Conservation (phyloP, 805 yeast species). For the Ogataea sp. region DNA sequence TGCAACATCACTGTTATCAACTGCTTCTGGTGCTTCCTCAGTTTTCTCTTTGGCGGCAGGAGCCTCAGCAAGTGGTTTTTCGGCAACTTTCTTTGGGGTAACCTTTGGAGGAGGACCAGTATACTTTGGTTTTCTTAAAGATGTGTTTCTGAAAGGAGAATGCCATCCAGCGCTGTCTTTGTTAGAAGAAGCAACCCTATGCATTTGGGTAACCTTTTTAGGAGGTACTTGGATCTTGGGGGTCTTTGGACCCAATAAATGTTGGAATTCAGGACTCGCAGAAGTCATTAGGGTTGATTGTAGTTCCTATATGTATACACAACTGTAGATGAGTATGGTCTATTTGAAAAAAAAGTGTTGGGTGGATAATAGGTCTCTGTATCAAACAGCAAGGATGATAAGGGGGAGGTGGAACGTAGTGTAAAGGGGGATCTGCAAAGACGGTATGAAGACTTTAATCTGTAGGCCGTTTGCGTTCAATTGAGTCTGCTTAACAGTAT, state of each 20-base stretch:
- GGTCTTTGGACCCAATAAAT: slow-evolving; percentile 7
- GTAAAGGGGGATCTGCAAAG: no score
- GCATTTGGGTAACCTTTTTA: slow-evolving; percentile 12
- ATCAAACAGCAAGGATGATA: no score
- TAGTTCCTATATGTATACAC: no score
- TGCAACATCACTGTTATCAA: slow-evolving; percentile 8
- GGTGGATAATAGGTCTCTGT: no score
- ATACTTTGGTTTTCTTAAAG: slow-evolving; percentile 1
- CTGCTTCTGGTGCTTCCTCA: slow-evolving; percentile 6
- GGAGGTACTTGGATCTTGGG: slow-evolving; percentile 3
- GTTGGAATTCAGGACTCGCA: slow-evolving; percentile 9
- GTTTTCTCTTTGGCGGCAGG: slow-evolving; percentile 6
- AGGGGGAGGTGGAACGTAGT: no score
- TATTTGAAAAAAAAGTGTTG: no score
- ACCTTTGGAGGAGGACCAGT: slow-evolving; percentile 4
- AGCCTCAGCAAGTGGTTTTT: no score
- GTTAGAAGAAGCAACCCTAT: slow-evolving; percentile 10
- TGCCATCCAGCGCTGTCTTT: slow-evolving; percentile 15
- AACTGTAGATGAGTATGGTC: no score
- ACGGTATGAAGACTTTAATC: no score
- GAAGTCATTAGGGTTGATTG: neutral
- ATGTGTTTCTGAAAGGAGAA: slow-evolving; percentile 19
- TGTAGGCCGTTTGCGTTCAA: no score
- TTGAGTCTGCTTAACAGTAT: no score
- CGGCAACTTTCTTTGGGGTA: neutral